Conservation (phyloP, 192 early-diverging fungal species). For the Neocallimastix lanati region DNA sequence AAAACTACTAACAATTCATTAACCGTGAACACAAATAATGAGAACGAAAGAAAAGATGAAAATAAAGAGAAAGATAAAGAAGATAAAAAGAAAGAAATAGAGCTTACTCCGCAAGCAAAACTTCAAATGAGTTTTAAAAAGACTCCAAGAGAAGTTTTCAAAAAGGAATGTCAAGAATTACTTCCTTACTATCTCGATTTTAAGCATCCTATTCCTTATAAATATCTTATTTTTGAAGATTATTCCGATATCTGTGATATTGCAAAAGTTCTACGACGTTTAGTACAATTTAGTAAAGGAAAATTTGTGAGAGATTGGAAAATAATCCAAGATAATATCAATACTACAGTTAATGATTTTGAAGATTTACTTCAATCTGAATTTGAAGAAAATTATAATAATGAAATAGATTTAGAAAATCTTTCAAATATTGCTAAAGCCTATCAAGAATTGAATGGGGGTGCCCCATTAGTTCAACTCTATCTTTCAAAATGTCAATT, state of each 20-base stretch:
- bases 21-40: too few species aligned
- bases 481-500: constrained; percentile 74
- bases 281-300: not conserved
- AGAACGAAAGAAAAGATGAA: too few species aligned
- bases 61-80: not conserved
- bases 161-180: not conserved
- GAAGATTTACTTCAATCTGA: not conserved
- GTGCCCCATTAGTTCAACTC: constrained; percentile 43
- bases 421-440: not conserved
- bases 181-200: not conserved
- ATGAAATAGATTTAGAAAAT: not conserved
- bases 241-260: not conserved
- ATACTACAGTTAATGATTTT: not conserved
- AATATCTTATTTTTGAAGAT: not conserved
- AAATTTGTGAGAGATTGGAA: not conserved
- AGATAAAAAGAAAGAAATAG: not conserved
- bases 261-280: not conserved
- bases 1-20: too few species aligned
- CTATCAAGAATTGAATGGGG: constrained; percentile 36
- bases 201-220: not conserved
- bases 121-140: not conserved
- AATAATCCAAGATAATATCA: not conserved
- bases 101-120: not conserved
- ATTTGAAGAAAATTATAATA: not conserved
- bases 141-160: not conserved